A percentile compares a stretch with the other conserved stretches of the same genome.
Conservation (phyloP, 2,329 filamentous ascomycete genomes). For the Pseudophaeomoniella oleicola region DNA sequence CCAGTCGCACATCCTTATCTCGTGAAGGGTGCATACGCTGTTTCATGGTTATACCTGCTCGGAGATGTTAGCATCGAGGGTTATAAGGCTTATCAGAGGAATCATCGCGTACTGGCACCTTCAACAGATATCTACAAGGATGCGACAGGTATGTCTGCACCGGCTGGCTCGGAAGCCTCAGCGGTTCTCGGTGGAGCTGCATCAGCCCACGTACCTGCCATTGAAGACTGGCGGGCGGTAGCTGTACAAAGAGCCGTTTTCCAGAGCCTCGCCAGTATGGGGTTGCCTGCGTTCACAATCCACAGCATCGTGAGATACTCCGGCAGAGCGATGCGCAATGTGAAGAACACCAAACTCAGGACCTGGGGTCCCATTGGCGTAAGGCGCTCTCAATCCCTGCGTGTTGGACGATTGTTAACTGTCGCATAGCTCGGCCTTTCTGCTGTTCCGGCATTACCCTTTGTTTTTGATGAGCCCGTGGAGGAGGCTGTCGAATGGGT, state of each 20-base stretch:
- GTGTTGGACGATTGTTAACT: slow-evolving; percentile 7
- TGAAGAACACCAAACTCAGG: slow-evolving; percentile 59
- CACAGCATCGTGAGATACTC: slow-evolving; percentile 87
- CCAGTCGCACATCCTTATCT: slow-evolving; percentile 77
- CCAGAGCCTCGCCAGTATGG: slow-evolving; percentile 85
- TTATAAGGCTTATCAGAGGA: slow-evolving; percentile 84
- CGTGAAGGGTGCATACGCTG: slow-evolving; percentile 68
- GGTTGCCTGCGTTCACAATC: slow-evolving; percentile 81
- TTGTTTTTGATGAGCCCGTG: slow-evolving; percentile 56
- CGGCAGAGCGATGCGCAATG: slow-evolving; percentile 67
- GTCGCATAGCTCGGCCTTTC: slow-evolving; percentile 40
- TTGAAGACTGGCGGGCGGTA: slow-evolving; percentile 82
- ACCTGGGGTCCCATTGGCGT: slow-evolving; percentile 88
- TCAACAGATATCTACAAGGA: slow-evolving; percentile 35
- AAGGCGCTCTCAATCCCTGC: slow-evolving; percentile 24
- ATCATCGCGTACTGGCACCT: slow-evolving; percentile 62
- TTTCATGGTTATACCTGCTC: slow-evolving; percentile 84
- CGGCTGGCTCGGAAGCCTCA: slow-evolving; percentile 1
- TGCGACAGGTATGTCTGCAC: slow-evolving; percentile 12
- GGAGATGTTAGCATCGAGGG: slow-evolving; percentile 88
- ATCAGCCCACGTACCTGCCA: slow-evolving; percentile 39
- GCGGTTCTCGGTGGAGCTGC: not conserved
- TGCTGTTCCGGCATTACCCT: slow-evolving; percentile 20
- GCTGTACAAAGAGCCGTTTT: slow-evolving; percentile 87
- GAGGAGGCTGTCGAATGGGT: slow-evolving; percentile 81